Conservation (phyloP, 768 basidiomycete species). For the Clathrus columnatus region DNA sequence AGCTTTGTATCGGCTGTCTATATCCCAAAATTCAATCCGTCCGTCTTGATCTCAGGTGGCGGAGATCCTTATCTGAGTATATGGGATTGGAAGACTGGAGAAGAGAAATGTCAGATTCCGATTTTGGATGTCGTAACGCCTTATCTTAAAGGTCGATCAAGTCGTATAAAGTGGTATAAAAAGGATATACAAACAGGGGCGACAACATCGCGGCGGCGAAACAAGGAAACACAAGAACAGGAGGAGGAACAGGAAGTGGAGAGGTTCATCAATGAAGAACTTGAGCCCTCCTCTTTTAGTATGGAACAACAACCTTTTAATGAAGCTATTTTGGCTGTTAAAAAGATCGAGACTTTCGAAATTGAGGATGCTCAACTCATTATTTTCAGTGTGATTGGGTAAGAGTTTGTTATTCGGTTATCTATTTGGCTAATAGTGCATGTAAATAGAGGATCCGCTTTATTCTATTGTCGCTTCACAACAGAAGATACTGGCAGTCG, state of each 20-base stretch:
- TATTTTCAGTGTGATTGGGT: constrained; percentile 72
- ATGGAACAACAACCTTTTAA: not conserved
- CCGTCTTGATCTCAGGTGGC: constrained; percentile 71
- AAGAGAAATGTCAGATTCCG: constrained; percentile 39
- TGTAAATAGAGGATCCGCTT: constrained; percentile 48
- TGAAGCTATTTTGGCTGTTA: constrained; percentile 42
- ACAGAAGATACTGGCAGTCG: constrained; percentile 14
- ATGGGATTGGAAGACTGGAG: constrained; percentile 74
- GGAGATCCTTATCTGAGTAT: constrained; percentile 71
- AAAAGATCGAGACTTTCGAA: constrained; percentile 42
- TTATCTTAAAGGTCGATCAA: constrained; percentile 29
- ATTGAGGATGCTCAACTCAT: constrained; percentile 30
- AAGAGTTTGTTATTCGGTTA: constrained; percentile 19
- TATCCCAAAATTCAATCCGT: constrained; percentile 40
- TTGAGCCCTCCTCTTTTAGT: constrained; percentile 17
- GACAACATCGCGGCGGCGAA: constrained; percentile 13
- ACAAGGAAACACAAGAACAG: constrained; percentile 15
- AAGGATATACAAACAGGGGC: constrained; percentile 15
- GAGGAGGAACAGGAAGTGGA: constrained; percentile 14
- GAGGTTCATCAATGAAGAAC: constrained; percentile 26
- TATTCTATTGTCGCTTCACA: constrained; percentile 43
- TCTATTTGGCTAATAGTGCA: not conserved
- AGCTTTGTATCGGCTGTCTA: constrained; percentile 84
- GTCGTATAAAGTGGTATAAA: constrained; percentile 21
- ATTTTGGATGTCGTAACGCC: constrained; percentile 33